Percentiles rank a stretch among this genome's conserved stretches.
phyloP scores from a whole-genome alignment of 1,139 yeast genomes.

The Blastobotrys arbuscula region DNA sequence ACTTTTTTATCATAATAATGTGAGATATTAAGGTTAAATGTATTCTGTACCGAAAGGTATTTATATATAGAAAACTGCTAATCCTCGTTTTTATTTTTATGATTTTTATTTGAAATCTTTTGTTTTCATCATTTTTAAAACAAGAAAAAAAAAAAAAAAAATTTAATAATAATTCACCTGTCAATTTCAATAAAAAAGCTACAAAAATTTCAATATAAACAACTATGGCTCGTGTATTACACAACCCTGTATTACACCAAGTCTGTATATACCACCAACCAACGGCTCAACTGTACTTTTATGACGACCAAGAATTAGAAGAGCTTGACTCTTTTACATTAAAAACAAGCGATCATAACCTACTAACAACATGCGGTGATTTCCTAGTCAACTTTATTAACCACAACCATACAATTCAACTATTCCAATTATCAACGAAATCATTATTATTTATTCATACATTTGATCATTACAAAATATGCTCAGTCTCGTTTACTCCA shows the following conservation, averaged over 20 bases:
- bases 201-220: background rate
- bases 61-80: background rate
- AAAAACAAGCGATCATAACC: constrained; percentile 1
- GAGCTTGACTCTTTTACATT: constrained; percentile 4
- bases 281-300: constrained; percentile 5
- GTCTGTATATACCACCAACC: constrained; percentile 8
- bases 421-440: constrained; percentile 6
- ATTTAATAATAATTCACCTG: background rate
- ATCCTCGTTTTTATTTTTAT: background rate
- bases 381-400: background rate
- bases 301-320: constrained; percentile 7
- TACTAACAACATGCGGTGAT: constrained; percentile 4
- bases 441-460: background rate
- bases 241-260: constrained; percentile 3
- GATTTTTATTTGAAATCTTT: background rate
- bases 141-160: background rate
- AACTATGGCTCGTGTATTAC: constrained; percentile 4
- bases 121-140: too few species aligned
- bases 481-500: background rate
- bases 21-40: too few species aligned
- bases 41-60: background rate
- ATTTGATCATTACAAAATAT: background rate
- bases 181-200: background rate
- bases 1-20: too few species aligned
- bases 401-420: background rate